Conservation (phyloP, 768 basidiomycete species). For the Podaxis rugospora region DNA sequence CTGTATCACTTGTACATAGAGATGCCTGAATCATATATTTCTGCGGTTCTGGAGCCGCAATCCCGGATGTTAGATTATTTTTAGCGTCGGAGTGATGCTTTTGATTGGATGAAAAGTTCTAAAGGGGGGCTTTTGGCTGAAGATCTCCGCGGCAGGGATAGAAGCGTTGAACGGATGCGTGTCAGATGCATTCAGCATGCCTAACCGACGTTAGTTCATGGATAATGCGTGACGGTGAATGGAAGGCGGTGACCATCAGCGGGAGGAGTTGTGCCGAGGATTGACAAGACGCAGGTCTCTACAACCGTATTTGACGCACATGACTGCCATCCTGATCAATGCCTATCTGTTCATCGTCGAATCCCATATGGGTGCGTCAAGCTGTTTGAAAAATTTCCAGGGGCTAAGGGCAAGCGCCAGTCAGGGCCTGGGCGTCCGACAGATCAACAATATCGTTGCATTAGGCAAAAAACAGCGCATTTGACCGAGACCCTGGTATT, state of each 20-base stretch:
- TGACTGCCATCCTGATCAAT: too few relatives aligned
- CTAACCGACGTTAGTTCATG: neutral
- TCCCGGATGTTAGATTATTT: neutral
- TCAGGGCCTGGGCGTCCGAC: neutral
- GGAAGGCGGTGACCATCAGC: neutral
- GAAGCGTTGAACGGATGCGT: neutral
- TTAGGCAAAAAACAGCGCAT: neutral
- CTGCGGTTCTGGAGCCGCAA: neutral
- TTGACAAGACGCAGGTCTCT: neutral
- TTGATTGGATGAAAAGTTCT: neutral
- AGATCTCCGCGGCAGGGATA: neutral
- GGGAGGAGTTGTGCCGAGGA: neutral
- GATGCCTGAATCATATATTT: neutral
- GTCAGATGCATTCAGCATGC: neutral
- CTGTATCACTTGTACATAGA: conserved; percentile 1
- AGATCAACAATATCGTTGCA: neutral
- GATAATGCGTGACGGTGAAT: neutral
- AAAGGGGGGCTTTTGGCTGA: neutral
- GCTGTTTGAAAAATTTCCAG: neutral
- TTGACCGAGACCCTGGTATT: neutral
- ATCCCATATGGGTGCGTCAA: neutral
- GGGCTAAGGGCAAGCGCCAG: neutral
- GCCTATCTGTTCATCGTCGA: neutral
- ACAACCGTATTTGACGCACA: too few relatives aligned
- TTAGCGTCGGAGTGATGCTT: neutral